These are phyloP conservation scores for Hypoxylon subgilvum DNA, from an alignment of 495 filamentous ascomycete species.

Conservation along the genomic window DNA sequence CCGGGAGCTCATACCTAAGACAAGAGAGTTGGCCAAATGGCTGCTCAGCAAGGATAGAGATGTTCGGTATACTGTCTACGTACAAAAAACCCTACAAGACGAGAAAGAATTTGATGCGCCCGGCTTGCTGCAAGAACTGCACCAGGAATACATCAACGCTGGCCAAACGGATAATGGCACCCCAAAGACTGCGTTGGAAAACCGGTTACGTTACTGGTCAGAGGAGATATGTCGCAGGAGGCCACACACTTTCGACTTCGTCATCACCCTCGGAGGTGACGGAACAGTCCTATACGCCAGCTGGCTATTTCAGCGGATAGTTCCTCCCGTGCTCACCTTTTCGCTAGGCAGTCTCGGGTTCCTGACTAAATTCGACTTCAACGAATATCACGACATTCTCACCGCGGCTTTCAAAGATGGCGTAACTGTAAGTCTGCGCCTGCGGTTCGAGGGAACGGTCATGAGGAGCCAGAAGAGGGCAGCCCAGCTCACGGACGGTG, in stretches of 20 bases:
- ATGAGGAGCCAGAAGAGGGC: conserved; percentile 75
- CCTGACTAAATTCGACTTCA: conserved; percentile 94
- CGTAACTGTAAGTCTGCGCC: conserved; percentile 82
- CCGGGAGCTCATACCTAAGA: conserved; percentile 76
- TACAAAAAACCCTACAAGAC: conserved; percentile 74
- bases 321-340: conserved; percentile 92
- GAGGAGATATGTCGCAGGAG: conserved; percentile 73
- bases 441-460: conserved; percentile 92
- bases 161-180: conserved; percentile 32
- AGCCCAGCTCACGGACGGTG: conserved; percentile 36
- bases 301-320: conserved; percentile 97
- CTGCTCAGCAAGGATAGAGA: conserved; percentile 77
- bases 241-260: conserved; percentile 91
- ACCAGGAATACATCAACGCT: conserved; percentile 36
- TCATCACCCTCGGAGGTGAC: conserved; percentile 93
- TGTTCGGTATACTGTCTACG: conserved; percentile 74
- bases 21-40: conserved; percentile 80
- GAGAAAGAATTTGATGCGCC: conserved; percentile 73
- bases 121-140: conserved; percentile 60
- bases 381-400: conserved; percentile 71
- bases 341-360: conserved; percentile 91
- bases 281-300: conserved; percentile 94
- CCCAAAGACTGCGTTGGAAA: conserved; percentile 60
- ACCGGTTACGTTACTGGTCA: conserved; percentile 80
- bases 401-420: conserved; percentile 78